These are phyloP conservation scores for Cornus florida DNA, from an alignment of 148 eudicot genomes.

Conservation along the genomic window DNA sequence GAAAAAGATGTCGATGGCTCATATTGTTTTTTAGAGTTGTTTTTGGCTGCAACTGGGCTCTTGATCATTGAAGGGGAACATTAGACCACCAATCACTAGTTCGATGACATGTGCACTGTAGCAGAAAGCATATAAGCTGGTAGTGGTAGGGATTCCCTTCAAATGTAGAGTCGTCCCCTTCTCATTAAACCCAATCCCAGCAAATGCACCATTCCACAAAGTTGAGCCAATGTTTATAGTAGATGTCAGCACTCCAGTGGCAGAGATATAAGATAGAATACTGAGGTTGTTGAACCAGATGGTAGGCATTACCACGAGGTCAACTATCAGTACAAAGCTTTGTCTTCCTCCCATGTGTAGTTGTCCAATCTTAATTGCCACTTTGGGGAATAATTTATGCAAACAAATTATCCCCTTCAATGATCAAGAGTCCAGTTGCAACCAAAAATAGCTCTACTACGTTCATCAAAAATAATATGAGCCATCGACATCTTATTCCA, in stretches of 20 bases:
- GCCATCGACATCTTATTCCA: no score
- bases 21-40: no score
- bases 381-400: constrained; percentile 31
- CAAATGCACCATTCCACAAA: constrained; percentile 35
- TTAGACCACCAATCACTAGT: no score
- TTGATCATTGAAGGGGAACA: no score
- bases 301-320: background rate
- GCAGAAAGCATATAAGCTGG: constrained; percentile 50
- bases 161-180: constrained; percentile 38
- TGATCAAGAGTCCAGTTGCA: no score
- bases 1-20: no score
- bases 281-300: constrained; percentile 43
- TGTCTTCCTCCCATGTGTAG: constrained; percentile 38
- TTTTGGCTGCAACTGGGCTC: no score
- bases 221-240: constrained; percentile 38
- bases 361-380: constrained; percentile 18
- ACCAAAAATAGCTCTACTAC: no score
- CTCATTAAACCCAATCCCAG: constrained; percentile 37
- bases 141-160: constrained; percentile 50
- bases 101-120: constrained; percentile 58
- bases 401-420: no score
- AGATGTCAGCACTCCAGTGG: constrained; percentile 53
- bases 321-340: constrained; percentile 39
- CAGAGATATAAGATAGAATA: constrained; percentile 48
- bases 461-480: no score